Percentiles rank a stretch among this genome's conserved stretches.
These are phyloP conservation scores for Grosmannia huntii DNA, from an alignment of 2,329 filamentous ascomycete genomes.

Conservation along the genomic window DNA sequence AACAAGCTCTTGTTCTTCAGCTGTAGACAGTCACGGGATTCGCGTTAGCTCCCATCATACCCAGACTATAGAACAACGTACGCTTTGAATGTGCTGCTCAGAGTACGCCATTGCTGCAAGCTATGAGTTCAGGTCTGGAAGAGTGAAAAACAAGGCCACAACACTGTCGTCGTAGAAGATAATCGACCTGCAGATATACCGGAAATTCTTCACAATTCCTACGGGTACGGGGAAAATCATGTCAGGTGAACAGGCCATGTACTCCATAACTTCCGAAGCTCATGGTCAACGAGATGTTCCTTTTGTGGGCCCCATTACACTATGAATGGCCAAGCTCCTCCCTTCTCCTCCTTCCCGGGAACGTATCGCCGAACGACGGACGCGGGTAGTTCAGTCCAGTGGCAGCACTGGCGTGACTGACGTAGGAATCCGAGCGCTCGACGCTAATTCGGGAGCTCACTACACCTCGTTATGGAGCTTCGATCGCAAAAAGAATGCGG, in stretches of 20 bases:
- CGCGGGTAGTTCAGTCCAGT: too few relatives aligned
- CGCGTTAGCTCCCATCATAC: too few relatives aligned
- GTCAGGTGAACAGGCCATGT: neutral
- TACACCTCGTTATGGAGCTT: neutral
- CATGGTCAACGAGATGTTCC: neutral
- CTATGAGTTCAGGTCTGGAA: neutral
- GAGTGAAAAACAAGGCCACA: neutral
- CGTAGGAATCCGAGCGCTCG: neutral
- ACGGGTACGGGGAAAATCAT: neutral
- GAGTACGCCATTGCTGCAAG: neutral
- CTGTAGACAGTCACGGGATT: neutral
- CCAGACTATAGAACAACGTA: neutral
- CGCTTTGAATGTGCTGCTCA: neutral
- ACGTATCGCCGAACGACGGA: neutral
- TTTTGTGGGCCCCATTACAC: neutral
- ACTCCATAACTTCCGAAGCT: neutral
- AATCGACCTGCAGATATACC: neutral
- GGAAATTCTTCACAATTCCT: neutral
- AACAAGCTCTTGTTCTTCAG: conserved; percentile 7
- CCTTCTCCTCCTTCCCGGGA: neutral
- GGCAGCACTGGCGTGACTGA: neutral
- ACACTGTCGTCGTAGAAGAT: neutral
- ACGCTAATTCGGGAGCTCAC: neutral
- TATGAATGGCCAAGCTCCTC: neutral
- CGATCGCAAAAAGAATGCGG: neutral